Conservation (phyloP, 2,329 filamentous ascomycete species). For the Colletotrichum somersetense region DNA sequence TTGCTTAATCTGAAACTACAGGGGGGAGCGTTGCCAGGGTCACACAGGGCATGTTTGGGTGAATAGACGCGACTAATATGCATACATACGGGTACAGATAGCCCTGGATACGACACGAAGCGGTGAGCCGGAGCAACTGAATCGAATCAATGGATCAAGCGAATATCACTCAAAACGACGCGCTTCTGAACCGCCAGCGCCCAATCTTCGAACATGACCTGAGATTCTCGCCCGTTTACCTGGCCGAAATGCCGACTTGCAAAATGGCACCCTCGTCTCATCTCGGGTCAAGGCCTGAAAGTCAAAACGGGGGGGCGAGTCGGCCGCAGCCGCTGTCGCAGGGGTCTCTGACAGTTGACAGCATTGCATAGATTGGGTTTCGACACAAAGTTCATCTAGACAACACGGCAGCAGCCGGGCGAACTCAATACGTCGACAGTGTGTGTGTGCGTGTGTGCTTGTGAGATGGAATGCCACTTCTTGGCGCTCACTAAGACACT, state of each 20-base stretch:
- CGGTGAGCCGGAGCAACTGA: slow-evolving; percentile 19
- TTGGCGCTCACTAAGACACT: not conserved
- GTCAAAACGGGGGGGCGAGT: not conserved
- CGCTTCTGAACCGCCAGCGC: not conserved
- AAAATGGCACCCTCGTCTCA: not conserved
- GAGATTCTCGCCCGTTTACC: not conserved
- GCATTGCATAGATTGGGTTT: not conserved
- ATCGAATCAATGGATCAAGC: slow-evolving; percentile 1
- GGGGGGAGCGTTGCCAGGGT: slow-evolving; percentile 19
- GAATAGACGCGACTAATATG: slow-evolving; percentile 26
- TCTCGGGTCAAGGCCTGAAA: not conserved
- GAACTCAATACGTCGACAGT: no score
- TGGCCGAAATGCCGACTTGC: not conserved
- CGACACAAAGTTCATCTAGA: not conserved
- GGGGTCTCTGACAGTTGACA: not conserved
- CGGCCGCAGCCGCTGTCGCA: not conserved
- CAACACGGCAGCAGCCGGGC: not conserved
- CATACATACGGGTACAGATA: not conserved
- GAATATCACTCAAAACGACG: not conserved
- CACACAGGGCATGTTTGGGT: slow-evolving; percentile 15
- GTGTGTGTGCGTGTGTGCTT: no score
- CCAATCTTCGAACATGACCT: not conserved
- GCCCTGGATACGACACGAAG: slow-evolving; percentile 3
- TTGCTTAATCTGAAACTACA: slow-evolving; percentile 33
- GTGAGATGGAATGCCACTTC: no score